phyloP scores from a whole-genome alignment of 306 rosid species.

The Hylodesmum podocarpum region DNA sequence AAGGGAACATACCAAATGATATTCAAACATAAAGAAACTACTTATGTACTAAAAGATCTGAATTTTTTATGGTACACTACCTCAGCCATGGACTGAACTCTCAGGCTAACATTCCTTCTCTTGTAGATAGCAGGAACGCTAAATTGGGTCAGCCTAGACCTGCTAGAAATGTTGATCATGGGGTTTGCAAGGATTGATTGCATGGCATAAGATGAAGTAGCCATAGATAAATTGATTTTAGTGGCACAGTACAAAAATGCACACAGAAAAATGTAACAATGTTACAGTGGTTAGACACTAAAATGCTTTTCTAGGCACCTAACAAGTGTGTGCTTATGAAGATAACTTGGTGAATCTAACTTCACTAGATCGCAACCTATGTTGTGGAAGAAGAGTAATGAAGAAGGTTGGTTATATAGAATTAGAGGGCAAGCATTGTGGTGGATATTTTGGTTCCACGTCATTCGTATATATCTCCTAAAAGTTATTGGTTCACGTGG shows the following conservation, averaged over 20 bases:
- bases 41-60: no score
- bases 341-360: background rate
- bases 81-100: slow-evolving; percentile 47
- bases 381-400: background rate
- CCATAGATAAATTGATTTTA: slow-evolving; percentile 25
- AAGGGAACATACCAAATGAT: background rate
- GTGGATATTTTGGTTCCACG: slow-evolving; percentile 51
- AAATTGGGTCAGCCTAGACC: slow-evolving; percentile 36
- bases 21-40: background rate
- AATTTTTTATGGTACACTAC: background rate
- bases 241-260: background rate
- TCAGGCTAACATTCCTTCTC: slow-evolving; percentile 27
- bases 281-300: background rate
- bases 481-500: slow-evolving; percentile 49
- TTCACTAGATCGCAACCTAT: background rate
- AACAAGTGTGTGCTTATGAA: background rate
- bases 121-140: slow-evolving; percentile 20
- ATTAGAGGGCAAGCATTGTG: background rate
- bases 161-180: slow-evolving; percentile 1
- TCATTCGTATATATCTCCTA: slow-evolving; percentile 1
- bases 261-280: background rate
- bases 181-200: slow-evolving; percentile 45
- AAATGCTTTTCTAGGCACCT: background rate
- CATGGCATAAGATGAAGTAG: slow-evolving; percentile 42
- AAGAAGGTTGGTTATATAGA: slow-evolving; percentile 36